A percentile compares a stretch with the other conserved stretches of the same genome.
Evolutionary conservation across 805 yeast genomes (phyloP).

Genomic region (Kodamaea kakaduensis): DNA sequence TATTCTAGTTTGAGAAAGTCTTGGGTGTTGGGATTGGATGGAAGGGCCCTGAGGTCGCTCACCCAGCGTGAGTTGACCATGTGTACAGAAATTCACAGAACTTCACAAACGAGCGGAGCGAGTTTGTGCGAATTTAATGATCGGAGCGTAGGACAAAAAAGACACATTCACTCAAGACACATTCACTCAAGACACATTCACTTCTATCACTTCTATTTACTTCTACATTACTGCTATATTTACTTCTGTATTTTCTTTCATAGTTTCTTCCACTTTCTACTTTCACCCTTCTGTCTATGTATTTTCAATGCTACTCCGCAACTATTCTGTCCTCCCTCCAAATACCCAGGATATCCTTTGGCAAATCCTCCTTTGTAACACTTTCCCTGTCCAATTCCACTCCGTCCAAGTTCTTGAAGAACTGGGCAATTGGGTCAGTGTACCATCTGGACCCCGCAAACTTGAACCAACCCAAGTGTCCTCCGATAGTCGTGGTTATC

Average conservation of each 20-base stretch:
- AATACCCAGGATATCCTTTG: constrained; percentile 24
- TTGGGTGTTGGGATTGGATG: constrained; percentile 28
- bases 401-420: constrained; percentile 30
- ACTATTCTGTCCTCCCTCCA: constrained; percentile 35
- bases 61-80: constrained; percentile 18
- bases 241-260: no score
- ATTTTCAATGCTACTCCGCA: constrained; percentile 1
- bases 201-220: no score
- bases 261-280: no score
- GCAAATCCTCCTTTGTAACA: constrained; percentile 18
- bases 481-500: constrained; percentile 62
- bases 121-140: no score
- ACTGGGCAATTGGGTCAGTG: constrained; percentile 31
- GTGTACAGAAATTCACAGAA: no score
- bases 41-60: constrained; percentile 28
- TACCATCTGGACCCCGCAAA: constrained; percentile 34
- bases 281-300: neutral
- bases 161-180: no score
- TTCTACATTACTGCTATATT: no score
- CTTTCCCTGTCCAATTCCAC: constrained; percentile 17
- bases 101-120: no score
- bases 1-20: constrained; percentile 34
- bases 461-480: constrained; percentile 58
- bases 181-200: no score
- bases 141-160: no score